Evolutionary conservation across 1,284 basidiomycete genomes (phyloP).

Genomic region (Apiotrichum montevideense): DNA sequence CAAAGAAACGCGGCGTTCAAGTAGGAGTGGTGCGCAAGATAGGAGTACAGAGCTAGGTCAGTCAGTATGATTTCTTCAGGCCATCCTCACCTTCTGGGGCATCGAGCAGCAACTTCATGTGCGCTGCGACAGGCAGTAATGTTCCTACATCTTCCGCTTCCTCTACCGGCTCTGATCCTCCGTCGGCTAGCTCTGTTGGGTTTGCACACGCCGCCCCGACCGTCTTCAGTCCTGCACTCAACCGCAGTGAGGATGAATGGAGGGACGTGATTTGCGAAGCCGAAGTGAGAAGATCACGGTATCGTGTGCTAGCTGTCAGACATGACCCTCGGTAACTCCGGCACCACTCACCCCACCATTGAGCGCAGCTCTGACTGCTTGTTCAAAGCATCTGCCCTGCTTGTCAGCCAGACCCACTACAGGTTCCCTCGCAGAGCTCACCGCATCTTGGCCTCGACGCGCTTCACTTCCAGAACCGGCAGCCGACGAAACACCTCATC

Average conservation of each 20-base stretch:
- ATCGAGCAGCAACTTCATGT: constrained; percentile 78
- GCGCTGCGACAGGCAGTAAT: constrained; percentile 71
- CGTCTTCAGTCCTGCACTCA: constrained; percentile 41
- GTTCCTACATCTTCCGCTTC: constrained; percentile 51
- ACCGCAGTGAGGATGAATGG: constrained; percentile 51
- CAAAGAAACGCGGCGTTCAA: constrained; percentile 79
- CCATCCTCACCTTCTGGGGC: constrained; percentile 60
- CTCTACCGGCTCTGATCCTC: constrained; percentile 16
- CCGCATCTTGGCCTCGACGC: constrained; percentile 66
- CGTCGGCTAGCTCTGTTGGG: constrained; percentile 25
- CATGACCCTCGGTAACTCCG: too few species aligned
- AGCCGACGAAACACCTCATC: constrained; percentile 73
- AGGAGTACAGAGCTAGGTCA: constrained; percentile 59
- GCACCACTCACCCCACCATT: constrained; percentile 82
- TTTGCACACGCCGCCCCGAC: constrained; percentile 34
- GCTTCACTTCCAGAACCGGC: constrained; percentile 67
- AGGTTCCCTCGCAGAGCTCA: constrained; percentile 33
- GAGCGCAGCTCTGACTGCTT: constrained; percentile 85
- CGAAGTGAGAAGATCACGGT: constrained; percentile 84
- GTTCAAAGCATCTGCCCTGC: constrained; percentile 68
- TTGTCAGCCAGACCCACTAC: background rate
- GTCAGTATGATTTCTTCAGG: background rate
- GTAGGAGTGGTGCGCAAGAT: constrained; percentile 70
- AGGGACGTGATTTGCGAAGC: constrained; percentile 72
- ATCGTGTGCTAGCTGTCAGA: constrained; percentile 65